Evolutionary conservation across 31 red algal genomes (phyloP).

Genomic region (Endocladia muricata): DNA sequence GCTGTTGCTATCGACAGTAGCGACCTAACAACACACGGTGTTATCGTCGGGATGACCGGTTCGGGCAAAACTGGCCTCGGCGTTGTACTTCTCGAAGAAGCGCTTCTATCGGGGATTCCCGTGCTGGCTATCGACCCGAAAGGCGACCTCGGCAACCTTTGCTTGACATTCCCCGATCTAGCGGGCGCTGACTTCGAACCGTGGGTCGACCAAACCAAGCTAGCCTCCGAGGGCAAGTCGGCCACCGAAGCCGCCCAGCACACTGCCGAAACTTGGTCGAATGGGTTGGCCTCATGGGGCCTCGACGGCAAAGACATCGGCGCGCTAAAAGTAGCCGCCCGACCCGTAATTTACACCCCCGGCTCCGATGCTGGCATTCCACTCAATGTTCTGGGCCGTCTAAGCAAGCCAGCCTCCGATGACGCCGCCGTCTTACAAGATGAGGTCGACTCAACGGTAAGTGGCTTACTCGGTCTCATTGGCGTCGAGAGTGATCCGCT

Average conservation of each 20-base stretch:
- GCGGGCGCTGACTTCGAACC: neutral
- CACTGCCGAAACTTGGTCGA: neutral
- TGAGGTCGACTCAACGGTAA: neutral
- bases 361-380: neutral
- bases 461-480: neutral
- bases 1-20: neutral
- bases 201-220: neutral
- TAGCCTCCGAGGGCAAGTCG: neutral
- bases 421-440: neutral
- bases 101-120: neutral
- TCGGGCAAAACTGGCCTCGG: neutral
- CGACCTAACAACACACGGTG: slow-evolving; percentile 4
- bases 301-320: neutral
- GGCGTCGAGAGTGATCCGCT: neutral
- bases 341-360: neutral
- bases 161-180: neutral
- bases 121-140: neutral
- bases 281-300: neutral
- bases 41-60: slow-evolving; percentile 3
- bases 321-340: neutral
- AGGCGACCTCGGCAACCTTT: neutral
- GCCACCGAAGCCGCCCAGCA: neutral
- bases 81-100: neutral
- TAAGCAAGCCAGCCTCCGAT: neutral
- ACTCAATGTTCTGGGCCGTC: neutral